Evolutionary conservation across 2,329 filamentous ascomycete genomes (phyloP).

Genomic region (Pseudogymnoascus verrucosus): DNA sequence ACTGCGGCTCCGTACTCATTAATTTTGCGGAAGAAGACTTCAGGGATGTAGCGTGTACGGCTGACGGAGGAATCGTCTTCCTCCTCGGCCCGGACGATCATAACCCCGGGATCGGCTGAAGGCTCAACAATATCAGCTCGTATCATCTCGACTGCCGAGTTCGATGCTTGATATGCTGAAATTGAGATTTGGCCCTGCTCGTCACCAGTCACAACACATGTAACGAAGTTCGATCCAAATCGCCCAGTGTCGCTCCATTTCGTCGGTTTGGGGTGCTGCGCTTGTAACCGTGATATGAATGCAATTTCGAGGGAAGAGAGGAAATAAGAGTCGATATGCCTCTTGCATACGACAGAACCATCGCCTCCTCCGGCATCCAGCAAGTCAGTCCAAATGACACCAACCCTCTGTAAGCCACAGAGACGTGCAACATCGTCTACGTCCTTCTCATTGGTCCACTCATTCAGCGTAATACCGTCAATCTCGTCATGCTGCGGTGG

Average conservation of each 20-base stretch:
- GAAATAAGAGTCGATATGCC: conserved; percentile 86
- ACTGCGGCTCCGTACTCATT: conserved; percentile 97
- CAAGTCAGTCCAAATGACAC: conserved; percentile 91
- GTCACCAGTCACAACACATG: conserved; percentile 90
- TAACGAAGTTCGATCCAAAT: conserved; percentile 96
- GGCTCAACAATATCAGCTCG: conserved; percentile 90
- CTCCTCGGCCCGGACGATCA: conserved; percentile 90
- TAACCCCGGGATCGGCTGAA: conserved; percentile 82
- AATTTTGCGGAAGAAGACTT: conserved; percentile 91
- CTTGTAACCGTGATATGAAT: conserved; percentile 82
- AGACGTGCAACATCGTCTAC: conserved; percentile 71
- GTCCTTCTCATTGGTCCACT: conserved; percentile 78
- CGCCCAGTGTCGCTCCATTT: conserved; percentile 95
- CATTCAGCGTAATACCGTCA: conserved; percentile 76
- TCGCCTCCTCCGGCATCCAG: conserved; percentile 73
- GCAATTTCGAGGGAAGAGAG: conserved; percentile 86
- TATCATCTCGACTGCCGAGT: conserved; percentile 95
- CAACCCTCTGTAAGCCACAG: conserved; percentile 81
- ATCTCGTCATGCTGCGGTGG: conserved; percentile 83
- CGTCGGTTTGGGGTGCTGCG: conserved; percentile 77
- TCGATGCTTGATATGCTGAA: conserved; percentile 88
- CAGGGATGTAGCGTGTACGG: conserved; percentile 82
- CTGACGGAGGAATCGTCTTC: conserved; percentile 65
- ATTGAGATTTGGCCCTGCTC: conserved; percentile 82
- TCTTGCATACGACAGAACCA: conserved; percentile 85